A percentile compares a stretch with the other conserved stretches of the same genome.
These are phyloP conservation scores for Combretum micranthum DNA, from an alignment of 345 rosid species.

Conservation along the genomic window DNA sequence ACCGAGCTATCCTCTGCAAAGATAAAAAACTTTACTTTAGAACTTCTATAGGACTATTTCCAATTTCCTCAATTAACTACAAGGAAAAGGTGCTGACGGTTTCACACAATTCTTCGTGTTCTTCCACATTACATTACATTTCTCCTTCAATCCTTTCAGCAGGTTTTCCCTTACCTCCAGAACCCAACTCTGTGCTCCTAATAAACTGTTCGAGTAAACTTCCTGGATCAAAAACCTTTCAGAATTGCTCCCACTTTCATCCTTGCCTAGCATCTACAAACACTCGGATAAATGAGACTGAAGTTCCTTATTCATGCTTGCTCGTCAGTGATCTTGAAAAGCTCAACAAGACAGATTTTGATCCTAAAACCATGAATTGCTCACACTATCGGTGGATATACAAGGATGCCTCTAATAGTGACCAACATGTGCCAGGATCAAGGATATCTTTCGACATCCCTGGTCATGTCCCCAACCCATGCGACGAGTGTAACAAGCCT, in stretches of 20 bases:
- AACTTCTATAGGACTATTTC: slow-evolving; percentile 40
- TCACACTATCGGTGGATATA: slow-evolving; percentile 23
- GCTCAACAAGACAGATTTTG: slow-evolving; percentile 20
- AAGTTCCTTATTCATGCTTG: slow-evolving; percentile 19
- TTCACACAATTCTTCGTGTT: slow-evolving; percentile 25
- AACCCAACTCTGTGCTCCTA: slow-evolving; percentile 32
- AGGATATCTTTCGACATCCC: slow-evolving; percentile 52
- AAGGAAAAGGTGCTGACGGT: slow-evolving; percentile 27
- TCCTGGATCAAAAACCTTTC: neutral
- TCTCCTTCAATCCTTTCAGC: slow-evolving; percentile 33
- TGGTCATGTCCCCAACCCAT: slow-evolving; percentile 47
- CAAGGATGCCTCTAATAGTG: slow-evolving; percentile 12
- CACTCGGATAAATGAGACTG: neutral
- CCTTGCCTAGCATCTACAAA: slow-evolving; percentile 8
- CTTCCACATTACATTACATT: slow-evolving; percentile 18
- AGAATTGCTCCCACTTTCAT: slow-evolving; percentile 13
- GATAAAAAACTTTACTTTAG: slow-evolving; percentile 41
- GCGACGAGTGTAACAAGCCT: slow-evolving; percentile 47
- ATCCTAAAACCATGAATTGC: slow-evolving; percentile 34
- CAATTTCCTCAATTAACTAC: slow-evolving; percentile 40
- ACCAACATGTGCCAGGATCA: slow-evolving; percentile 26
- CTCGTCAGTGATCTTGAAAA: slow-evolving; percentile 20
- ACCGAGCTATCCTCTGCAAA: slow-evolving; percentile 35
- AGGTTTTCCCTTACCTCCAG: slow-evolving; percentile 31
- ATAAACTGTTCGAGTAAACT: slow-evolving; percentile 27